Evolutionary conservation across 768 basidiomycete species (phyloP), one percentile per base, ranked within the genome.

Genomic region (Botryobasidium botryosum): DNA sequence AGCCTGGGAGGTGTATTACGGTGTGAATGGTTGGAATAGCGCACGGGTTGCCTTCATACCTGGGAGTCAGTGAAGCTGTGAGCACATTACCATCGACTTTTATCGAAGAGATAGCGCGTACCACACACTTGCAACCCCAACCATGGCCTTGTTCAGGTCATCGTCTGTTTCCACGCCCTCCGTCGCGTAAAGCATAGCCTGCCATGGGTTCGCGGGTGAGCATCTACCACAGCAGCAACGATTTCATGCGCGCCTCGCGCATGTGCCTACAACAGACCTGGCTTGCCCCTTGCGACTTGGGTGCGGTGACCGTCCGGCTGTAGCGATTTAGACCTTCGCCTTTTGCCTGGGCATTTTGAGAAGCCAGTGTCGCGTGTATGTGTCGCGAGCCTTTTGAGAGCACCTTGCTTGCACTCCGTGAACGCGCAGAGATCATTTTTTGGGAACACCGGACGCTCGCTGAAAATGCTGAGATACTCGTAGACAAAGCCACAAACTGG

Each of bases 121-220:
- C 94, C 94, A 99, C 28, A 99, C 82, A 53, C 88, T 92, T 7
- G 78, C 94, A 23, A 99, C 77, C 40, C 94, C 94, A 45, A 99
- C 84, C 91, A 97, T 96, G 36, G 91, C 77, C 60, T 92, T 96
- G 56, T 84, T 67, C 50, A 99, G 82, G 65, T 99, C 94, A 2
- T 68, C 71, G 51, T 92, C 82, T 13, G 55, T 63, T 21, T 70
- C 64, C 50, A 99, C 72, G 25, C 86, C 91, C 28, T 96, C 94
- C 1, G 94, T 99, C n/a, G 90, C 94, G 62, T 90, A 99, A 40
- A 99, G 67, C 94, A 99, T 97, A 27, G 94, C 94, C 85, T 92
- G 55, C 29, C 51, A 35, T 44, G 24, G 17, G 39, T n/a, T 0
- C 8, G 43, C 24, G 43, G 46, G 25, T 44, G 17, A 50, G 46